Evolutionary conservation across 2,329 filamentous ascomycete genomes (phyloP).

Genomic region (Metarhizium anisopliae): DNA sequence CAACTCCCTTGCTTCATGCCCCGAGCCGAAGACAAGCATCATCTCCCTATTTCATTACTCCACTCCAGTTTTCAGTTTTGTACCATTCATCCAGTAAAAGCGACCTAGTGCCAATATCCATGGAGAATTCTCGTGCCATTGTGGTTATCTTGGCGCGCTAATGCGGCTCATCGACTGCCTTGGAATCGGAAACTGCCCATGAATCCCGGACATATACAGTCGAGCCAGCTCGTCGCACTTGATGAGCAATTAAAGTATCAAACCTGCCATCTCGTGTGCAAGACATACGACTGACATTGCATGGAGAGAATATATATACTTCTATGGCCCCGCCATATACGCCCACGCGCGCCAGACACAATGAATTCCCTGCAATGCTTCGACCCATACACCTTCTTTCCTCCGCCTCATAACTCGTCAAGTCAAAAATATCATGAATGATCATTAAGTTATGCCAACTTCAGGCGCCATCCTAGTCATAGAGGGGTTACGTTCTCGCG

Average conservation of each 20-base stretch:
- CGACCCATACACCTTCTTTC: background rate
- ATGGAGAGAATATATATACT: background rate
- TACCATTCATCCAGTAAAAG: too few species aligned
- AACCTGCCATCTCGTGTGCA: background rate
- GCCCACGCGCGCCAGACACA: background rate
- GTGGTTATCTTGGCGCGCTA: too few species aligned
- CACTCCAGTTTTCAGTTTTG: too few species aligned
- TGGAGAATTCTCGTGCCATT: too few species aligned
- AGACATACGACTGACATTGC: background rate
- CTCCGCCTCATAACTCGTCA: too few species aligned
- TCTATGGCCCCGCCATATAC: background rate
- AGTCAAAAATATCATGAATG: background rate
- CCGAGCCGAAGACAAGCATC: too few species aligned
- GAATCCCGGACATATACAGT: too few species aligned
- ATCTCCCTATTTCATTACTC: too few species aligned
- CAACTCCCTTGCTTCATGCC: too few species aligned
- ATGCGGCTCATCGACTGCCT: background rate
- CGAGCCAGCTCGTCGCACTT: too few species aligned
- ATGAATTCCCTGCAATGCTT: background rate
- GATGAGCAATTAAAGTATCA: background rate
- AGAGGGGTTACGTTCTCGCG: constrained; percentile 11
- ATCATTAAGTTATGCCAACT: constrained; percentile 11
- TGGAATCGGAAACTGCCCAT: background rate
- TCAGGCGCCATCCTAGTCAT: constrained; percentile 14
- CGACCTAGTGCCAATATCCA: too few species aligned